These are phyloP conservation scores for Helotiales sp. DNA, from an alignment of 2,329 filamentous ascomycete species.

Conservation along the genomic window DNA sequence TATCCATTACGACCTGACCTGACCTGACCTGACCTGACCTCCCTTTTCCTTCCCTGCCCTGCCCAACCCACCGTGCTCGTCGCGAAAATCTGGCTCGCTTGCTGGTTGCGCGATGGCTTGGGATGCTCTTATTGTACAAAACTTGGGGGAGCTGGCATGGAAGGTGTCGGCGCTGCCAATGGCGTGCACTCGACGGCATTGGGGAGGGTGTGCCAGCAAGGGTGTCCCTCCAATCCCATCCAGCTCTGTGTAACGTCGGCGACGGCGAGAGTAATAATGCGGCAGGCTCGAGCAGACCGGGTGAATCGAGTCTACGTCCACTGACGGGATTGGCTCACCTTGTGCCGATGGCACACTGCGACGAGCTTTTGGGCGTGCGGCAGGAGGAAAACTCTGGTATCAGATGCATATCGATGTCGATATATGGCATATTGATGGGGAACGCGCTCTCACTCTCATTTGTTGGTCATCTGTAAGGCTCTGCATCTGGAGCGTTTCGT, in stretches of 20 bases:
- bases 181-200: neutral
- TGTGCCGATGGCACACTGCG: slow-evolving; percentile 4
- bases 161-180: neutral
- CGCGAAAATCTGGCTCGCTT: slow-evolving; percentile 5
- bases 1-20: neutral
- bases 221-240: slow-evolving; percentile 20
- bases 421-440: slow-evolving; percentile 5
- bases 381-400: slow-evolving; percentile 14
- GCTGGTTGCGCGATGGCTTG: too few species aligned
- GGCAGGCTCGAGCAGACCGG: slow-evolving; percentile 17
- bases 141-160: neutral
- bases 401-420: slow-evolving; percentile 14
- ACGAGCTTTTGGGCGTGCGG: slow-evolving; percentile 1
- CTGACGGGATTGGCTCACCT: neutral
- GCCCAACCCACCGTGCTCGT: neutral
- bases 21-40: too few species aligned
- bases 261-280: slow-evolving; percentile 7
- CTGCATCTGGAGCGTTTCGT: slow-evolving; percentile 11
- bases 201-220: slow-evolving; percentile 14
- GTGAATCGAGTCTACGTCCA: neutral
- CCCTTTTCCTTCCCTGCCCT: too few species aligned
- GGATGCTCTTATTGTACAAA: slow-evolving; percentile 7
- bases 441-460: neutral
- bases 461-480: slow-evolving; percentile 10
- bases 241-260: neutral